Percentiles rank a stretch among this genome's conserved stretches.
phyloP scores from a whole-genome alignment of 106 monocot species.

The Xerophyta viscosa region DNA sequence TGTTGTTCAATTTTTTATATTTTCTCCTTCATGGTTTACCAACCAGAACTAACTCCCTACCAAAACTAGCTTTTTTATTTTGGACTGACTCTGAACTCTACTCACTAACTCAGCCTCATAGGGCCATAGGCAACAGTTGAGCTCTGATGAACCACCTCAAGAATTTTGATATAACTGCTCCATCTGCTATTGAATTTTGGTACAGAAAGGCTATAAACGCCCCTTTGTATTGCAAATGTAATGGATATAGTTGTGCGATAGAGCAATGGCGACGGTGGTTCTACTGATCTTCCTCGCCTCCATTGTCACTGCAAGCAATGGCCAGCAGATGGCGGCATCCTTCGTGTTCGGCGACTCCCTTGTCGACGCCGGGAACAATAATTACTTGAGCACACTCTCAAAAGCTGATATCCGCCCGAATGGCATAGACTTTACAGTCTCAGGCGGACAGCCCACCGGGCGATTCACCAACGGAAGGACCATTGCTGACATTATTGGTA shows the following conservation, averaged over 20 bases:
- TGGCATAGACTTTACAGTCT: constrained; percentile 71
- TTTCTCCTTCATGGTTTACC: not conserved
- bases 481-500: constrained; percentile 83
- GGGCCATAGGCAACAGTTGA: not conserved
- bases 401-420: constrained; percentile 77
- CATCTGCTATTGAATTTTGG: not conserved
- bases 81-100: not conserved
- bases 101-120: not conserved
- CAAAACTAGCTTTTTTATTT: not conserved
- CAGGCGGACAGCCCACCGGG: constrained; percentile 74
- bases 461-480: constrained; percentile 87
- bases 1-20: too few relatives aligned
- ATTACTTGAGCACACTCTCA: constrained; percentile 60
- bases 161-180: not conserved
- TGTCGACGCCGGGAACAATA: constrained; percentile 89
- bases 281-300: not conserved
- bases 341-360: constrained; percentile 88
- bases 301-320: not conserved
- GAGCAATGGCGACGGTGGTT: not conserved
- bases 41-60: constrained; percentile 1
- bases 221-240: not conserved
- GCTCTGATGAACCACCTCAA: constrained; percentile 2
- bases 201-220: not conserved
- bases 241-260: not conserved
- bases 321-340: constrained; percentile 28